Percentiles rank a stretch among this genome's conserved stretches.
These are phyloP conservation scores for Daphne laureola DNA, from an alignment of 441 rosid species.

Conservation along the genomic window DNA sequence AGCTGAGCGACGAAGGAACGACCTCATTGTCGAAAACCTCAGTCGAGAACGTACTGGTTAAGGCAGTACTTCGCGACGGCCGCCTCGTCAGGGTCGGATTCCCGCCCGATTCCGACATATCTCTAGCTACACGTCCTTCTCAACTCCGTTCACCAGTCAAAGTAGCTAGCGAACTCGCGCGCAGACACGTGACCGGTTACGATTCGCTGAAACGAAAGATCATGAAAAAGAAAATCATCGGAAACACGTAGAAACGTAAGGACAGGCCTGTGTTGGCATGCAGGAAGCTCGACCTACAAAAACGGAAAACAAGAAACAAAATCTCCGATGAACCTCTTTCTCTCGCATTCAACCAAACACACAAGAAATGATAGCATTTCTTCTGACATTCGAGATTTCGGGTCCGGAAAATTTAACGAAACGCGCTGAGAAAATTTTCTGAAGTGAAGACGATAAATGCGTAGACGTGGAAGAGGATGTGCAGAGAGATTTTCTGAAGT, in stretches of 20 bases:
- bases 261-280: slow-evolving; percentile 3
- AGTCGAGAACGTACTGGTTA: slow-evolving; percentile 72
- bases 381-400: too few species aligned
- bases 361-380: neutral
- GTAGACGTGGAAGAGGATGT: neutral
- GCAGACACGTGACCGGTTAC: neutral
- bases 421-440: neutral
- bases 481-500: neutral
- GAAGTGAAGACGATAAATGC: neutral
- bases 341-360: slow-evolving; percentile 13
- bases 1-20: slow-evolving; percentile 79
- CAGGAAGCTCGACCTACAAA: neutral
- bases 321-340: neutral
- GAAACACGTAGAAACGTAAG: too few species aligned
- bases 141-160: slow-evolving; percentile 10
- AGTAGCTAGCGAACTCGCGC: neutral
- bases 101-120: slow-evolving; percentile 29
- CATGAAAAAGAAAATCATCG: neutral
- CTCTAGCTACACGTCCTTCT: slow-evolving; percentile 22
- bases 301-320: neutral
- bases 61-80: slow-evolving; percentile 76
- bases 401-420: neutral
- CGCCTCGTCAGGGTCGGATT: slow-evolving; percentile 61
- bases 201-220: too few species aligned
- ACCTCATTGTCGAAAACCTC: slow-evolving; percentile 95